Base-by-base conservation (phyloP, 768 basidiomycete genomes). In the Kockovaella imperatae region DNA sequence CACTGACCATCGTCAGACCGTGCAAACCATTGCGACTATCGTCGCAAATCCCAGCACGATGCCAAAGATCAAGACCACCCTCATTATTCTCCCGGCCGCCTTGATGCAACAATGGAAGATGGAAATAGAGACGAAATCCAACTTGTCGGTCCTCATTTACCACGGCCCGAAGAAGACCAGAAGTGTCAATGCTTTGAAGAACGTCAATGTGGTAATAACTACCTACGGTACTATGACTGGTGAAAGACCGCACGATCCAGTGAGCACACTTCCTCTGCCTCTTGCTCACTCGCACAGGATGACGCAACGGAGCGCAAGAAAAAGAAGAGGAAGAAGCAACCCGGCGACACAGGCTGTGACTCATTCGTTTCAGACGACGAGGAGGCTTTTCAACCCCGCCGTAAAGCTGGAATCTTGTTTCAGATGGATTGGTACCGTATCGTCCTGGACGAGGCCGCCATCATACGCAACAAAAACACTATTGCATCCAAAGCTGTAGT, bases 131-230 rank as follows among this genome's bases (percentile, higher is more conserved):
- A 77, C 79, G 25, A 79, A 82, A 61, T 73, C 75, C 38, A 67
- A 68, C 6, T 58, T 81, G 25, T 74, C 72, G 25, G 78, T 79
- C 44, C 64, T 77, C 3, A 79, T 84, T 28, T 83, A 85, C 62
- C 84, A 85, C 58, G 83, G 85, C 1, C 49, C 74, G 0, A 74
- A 74, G 13, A 79, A 77, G 52, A 73, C 74, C 15, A 78, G 72
- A 56, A 75, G 62, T 29, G 72, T 70, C 43, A 70, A 75, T 6
- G 75, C 79, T n/a, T 55, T 87, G 2, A 57, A 76, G 48, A 69
- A 76, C 35, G 78, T 79, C 59, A 82, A 85, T 56, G 73, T 83
- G 3, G 78, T 85, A 7, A 75, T 88, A 43, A 87, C 86, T 59
- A 81, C 62, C 72, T 82, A 86, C 56, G 81, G 82, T 47, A 85